A percentile compares a stretch with the other conserved stretches of the same genome.
Conservation (phyloP, 2,329 filamentous ascomycete genomes). For the Lasiodiplodia citricola region DNA sequence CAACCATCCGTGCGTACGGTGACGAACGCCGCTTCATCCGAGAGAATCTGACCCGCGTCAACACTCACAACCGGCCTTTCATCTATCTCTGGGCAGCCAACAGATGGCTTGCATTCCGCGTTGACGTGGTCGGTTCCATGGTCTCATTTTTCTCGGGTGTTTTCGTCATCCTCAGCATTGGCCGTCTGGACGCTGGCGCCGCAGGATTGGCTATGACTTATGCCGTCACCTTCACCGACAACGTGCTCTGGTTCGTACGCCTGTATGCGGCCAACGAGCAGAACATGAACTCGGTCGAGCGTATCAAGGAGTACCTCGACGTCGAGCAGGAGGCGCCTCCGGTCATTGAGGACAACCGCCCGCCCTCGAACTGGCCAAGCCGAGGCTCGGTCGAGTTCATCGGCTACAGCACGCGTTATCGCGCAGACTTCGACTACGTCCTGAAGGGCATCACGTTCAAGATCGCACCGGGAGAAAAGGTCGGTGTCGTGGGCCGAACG, state of each 20-base stretch:
- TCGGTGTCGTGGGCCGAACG: slow-evolving; percentile 93
- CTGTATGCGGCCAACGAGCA: slow-evolving; percentile 96
- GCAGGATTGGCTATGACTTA: slow-evolving; percentile 95
- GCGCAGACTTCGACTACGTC: slow-evolving; percentile 84
- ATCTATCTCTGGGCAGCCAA: slow-evolving; percentile 97
- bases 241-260: slow-evolving; percentile 93
- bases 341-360: slow-evolving; percentile 78
- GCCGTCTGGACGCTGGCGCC: slow-evolving; percentile 84
- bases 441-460: slow-evolving; percentile 84
- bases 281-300: slow-evolving; percentile 99
- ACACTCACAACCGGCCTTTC: slow-evolving; percentile 89
- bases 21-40: slow-evolving; percentile 92
- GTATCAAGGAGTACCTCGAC: slow-evolving; percentile 95
- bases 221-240: slow-evolving; percentile 95
- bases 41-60: slow-evolving; percentile 87
- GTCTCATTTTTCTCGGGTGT: slow-evolving; percentile 93
- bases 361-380: slow-evolving; percentile 81
- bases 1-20: slow-evolving; percentile 94
- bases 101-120: slow-evolving; percentile 92
- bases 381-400: slow-evolving; percentile 83
- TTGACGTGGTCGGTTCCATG: slow-evolving; percentile 86
- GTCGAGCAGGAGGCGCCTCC: slow-evolving; percentile 90
- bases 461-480: slow-evolving; percentile 85
- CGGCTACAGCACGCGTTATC: slow-evolving; percentile 83
- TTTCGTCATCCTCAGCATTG: slow-evolving; percentile 85